A percentile compares a stretch with the other conserved stretches of the same genome.
phyloP scores from a whole-genome alignment of 768 basidiomycete species.

The Tricholoma furcatifolium region DNA sequence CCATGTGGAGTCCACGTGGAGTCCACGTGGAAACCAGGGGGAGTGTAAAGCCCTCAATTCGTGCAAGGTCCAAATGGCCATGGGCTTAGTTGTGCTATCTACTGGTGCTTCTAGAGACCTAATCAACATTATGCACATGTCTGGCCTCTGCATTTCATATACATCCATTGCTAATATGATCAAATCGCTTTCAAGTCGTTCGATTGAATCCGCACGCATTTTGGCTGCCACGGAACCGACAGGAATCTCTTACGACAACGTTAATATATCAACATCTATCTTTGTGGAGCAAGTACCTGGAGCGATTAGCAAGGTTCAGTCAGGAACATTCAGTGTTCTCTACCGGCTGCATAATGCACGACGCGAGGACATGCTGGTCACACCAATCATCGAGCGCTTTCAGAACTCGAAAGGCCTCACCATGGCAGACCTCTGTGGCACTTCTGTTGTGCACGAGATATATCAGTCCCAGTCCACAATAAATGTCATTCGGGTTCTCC shows the following conservation, averaged over 20 bases:
- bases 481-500: too few relatives aligned
- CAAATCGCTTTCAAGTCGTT: conserved; percentile 2
- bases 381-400: neutral
- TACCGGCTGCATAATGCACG: neutral
- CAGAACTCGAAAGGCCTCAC: neutral
- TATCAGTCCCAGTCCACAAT: too few relatives aligned
- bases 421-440: neutral
- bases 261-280: conserved; percentile 20
- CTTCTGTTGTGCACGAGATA: too few relatives aligned
- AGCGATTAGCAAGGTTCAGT: conserved; percentile 31
- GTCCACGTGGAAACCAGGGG: too few relatives aligned
- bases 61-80: conserved; percentile 5
- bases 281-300: conserved; percentile 27
- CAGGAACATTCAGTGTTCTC: conserved; percentile 26
- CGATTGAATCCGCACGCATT: neutral
- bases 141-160: conserved; percentile 5
- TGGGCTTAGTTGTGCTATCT: conserved; percentile 5
- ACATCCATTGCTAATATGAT: conserved; percentile 1
- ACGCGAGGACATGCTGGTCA: neutral
- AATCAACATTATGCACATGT: neutral
- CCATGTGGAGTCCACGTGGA: too few relatives aligned
- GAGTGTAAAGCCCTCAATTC: too few relatives aligned
- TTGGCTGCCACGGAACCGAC: conserved; percentile 3
- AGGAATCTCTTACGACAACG: conserved; percentile 4
- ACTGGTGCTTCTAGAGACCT: conserved; percentile 2